A percentile compares a stretch with the other conserved stretches of the same genome.
Evolutionary conservation across 2,329 filamentous ascomycete genomes (phyloP).

Genomic region (Colletotrichum sidae): DNA sequence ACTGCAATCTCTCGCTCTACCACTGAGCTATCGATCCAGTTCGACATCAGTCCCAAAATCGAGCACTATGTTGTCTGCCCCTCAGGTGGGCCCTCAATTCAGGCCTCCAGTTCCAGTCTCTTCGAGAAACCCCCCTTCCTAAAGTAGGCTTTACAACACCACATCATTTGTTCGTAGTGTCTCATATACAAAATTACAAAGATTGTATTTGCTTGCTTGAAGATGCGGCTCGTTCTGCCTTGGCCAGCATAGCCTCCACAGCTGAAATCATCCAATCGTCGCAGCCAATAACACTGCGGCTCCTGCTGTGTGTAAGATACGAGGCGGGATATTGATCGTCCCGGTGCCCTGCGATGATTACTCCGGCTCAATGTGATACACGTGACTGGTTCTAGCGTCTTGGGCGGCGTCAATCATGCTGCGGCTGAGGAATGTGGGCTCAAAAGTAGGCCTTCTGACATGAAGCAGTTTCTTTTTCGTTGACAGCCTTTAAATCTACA

Average conservation of each 20-base stretch:
- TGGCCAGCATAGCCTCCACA: conserved; percentile 21
- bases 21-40: conserved; percentile 22
- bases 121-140: no score
- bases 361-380: conserved; percentile 4
- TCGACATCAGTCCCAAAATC: not conserved
- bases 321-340: conserved; percentile 45
- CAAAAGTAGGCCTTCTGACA: no score
- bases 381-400: conserved; percentile 22
- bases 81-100: no score
- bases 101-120: no score
- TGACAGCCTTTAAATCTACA: no score
- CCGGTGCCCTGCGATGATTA: conserved; percentile 43
- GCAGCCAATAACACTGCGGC: conserved; percentile 18
- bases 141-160: no score
- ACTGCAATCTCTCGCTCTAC: conserved; percentile 36
- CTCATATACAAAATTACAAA: no score
- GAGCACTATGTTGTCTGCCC: no score
- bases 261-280: not conserved
- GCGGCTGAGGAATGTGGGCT: not conserved
- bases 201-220: no score
- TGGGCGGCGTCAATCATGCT: conserved; percentile 6
- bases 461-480: no score
- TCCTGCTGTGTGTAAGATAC: conserved; percentile 19
- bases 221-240: not conserved
- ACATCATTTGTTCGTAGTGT: no score